A percentile compares a stretch with the other conserved stretches of the same genome.
phyloP scores from a whole-genome alignment of 805 yeast species.

The Suhomyces xylopsoci region DNA sequence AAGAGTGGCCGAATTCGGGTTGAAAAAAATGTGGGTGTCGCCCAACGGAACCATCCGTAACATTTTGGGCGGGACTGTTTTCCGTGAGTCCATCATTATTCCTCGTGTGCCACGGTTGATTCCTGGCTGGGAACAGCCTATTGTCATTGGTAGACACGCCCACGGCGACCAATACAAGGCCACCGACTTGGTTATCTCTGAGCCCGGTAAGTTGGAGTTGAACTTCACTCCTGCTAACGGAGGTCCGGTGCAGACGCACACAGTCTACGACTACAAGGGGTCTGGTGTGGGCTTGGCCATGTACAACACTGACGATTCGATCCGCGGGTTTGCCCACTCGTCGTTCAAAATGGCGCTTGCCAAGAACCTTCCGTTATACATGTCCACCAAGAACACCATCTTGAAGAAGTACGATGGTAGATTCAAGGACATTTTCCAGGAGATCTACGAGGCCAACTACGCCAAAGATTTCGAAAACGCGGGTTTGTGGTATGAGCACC shows the following conservation, averaged over 20 bases:
- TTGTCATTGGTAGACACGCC: constrained; percentile 83
- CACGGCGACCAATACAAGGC: constrained; percentile 85
- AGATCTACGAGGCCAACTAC: constrained; percentile 57
- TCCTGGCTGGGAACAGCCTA: constrained; percentile 80
- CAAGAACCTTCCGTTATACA: constrained; percentile 60
- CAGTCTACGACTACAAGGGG: constrained; percentile 62
- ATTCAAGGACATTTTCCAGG: constrained; percentile 77
- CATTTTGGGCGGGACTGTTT: constrained; percentile 78
- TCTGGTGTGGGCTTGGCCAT: constrained; percentile 77
- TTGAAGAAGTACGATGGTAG: constrained; percentile 80
- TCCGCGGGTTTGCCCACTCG: constrained; percentile 73
- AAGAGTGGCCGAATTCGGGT: constrained; percentile 68
- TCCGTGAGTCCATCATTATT: constrained; percentile 80
- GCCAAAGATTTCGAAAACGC: constrained; percentile 53
- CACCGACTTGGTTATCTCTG: constrained; percentile 65
- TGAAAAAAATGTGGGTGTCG: constrained; percentile 81
- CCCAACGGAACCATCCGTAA: constrained; percentile 85
- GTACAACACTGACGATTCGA: constrained; percentile 81
- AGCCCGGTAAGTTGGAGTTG: constrained; percentile 64
- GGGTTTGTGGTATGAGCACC: constrained; percentile 73
- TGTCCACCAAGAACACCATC: constrained; percentile 78
- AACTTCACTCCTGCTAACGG: constrained; percentile 64
- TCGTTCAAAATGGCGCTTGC: constrained; percentile 72
- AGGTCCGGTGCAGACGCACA: constrained; percentile 42
- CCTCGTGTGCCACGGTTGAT: constrained; percentile 74